Base-by-base conservation (phyloP, 495 filamentous ascomycete genomes). In the Penicillium ochrochloron region DNA sequence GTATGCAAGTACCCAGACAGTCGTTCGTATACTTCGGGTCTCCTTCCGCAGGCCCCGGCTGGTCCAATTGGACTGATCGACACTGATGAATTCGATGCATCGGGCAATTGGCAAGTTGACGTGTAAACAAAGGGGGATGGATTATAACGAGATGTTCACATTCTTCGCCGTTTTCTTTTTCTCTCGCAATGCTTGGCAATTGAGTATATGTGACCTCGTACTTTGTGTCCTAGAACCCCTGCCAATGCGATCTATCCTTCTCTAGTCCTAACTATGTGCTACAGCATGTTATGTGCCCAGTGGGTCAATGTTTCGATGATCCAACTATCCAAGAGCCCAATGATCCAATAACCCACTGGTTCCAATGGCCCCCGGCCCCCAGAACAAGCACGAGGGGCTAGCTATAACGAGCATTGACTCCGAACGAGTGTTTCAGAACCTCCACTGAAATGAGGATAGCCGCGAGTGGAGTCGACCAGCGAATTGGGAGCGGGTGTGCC, bases 371-470 rank as follows among this genome's bases (percentile, higher is more conserved):
- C n/a, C 31, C 27, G 10, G 10, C n/a, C 53, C 52, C 7, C 31
- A 23, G 19, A 23, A 56, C 53, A 21, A 56, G 53, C 53, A 56
- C 34, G 53, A 56, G 53, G 53, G 53, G 53, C 56, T 55, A 55
- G 1, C 61, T 70, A 62, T 60, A 67, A 65, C 63, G 29, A 62
- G 68, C 51, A 65, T 37, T 17, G 53, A 60, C 57, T 44, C 61
- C 57, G 66, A 66, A 21, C 63, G 61, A 57, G 61, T 44, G 69
- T 71, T 69, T 71, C 69, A 71, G 66, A 57, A 57, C 46, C 31
- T 12, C 66, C 39, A 48, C 59, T 70, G 60, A 67, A 67, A 72
- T 72, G 69, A 63, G 65, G 70, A 70, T 68, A 67, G 66, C 62
- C 70, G 55, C 63, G 53, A 62, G 70, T 72, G 70, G 70, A 72